Evolutionary conservation across 306 rosid genomes (phyloP).

Genomic region (Cucumis melo): DNA sequence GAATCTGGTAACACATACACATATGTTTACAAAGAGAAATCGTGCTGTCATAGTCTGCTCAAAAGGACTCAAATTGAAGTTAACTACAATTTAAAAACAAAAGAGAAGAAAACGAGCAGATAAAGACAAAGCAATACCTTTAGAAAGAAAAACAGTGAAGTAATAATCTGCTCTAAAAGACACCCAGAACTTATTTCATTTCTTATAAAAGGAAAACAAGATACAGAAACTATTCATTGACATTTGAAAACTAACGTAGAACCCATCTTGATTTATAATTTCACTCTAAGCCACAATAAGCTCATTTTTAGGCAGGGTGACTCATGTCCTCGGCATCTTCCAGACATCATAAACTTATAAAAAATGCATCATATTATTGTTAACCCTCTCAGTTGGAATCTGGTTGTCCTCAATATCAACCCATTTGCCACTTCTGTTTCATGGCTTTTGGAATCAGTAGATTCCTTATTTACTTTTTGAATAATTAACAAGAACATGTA

Average conservation of each 20-base stretch:
- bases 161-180: not conserved
- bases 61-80: not conserved
- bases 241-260: not conserved
- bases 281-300: conserved; percentile 1
- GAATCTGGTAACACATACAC: conserved; percentile 34
- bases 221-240: not conserved
- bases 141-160: not conserved
- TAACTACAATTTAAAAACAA: not conserved
- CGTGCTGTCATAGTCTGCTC: not conserved
- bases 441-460: not conserved
- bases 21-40: not conserved
- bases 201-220: not conserved
- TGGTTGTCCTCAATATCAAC: not conserved
- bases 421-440: not conserved
- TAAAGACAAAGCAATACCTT: not conserved
- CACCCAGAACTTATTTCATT: not conserved
- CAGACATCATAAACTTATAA: not conserved
- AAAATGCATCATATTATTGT: not conserved
- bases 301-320: not conserved
- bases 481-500: too few species aligned
- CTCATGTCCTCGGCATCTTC: not conserved
- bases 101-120: not conserved
- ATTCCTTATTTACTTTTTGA: too few species aligned
- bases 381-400: not conserved
- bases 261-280: not conserved